phyloP scores from a whole-genome alignment of 352 stramenopile genomes.

The Phytopythium montanum region DNA sequence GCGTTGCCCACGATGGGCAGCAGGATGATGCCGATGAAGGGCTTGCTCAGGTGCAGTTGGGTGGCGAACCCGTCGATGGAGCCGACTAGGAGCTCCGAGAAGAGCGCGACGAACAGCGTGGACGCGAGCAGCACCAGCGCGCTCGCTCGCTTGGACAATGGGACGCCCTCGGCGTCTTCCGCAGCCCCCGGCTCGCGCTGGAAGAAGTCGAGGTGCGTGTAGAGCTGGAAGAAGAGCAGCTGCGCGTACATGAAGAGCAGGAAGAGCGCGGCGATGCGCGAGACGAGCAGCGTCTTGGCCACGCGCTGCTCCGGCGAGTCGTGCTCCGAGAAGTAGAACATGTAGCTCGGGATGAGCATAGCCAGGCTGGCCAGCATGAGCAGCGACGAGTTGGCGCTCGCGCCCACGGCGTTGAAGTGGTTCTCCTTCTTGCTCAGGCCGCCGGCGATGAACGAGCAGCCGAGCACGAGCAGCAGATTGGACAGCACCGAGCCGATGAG shows the following conservation, averaged over 20 bases:
- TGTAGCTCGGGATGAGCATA: conserved; percentile 92
- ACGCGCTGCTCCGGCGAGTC: conserved; percentile 69
- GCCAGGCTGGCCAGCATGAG: conserved; percentile 93
- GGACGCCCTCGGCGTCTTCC: conserved; percentile 63
- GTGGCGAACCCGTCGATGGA: conserved; percentile 79
- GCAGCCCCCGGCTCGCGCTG: conserved; percentile 37
- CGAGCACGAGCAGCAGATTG: conserved; percentile 97
- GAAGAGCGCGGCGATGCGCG: conserved; percentile 75
- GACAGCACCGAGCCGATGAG: conserved; percentile 97
- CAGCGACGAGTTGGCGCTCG: conserved; percentile 93
- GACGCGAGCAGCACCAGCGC: conserved; percentile 76
- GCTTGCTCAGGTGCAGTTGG: conserved; percentile 72
- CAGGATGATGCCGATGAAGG: conserved; percentile 94
- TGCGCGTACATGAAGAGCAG: conserved; percentile 93
- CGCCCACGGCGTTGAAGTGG: conserved; percentile 91
- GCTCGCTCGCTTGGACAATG: conserved; percentile 77
- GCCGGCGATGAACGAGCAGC: conserved; percentile 94
- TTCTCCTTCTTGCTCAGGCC: conserved; percentile 76
- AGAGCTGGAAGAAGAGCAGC: conserved; percentile 95
- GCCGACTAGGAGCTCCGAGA: conserved; percentile 92
- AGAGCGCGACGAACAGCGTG: conserved; percentile 90
- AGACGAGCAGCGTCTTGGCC: conserved; percentile 70
- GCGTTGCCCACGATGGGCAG: conserved; percentile 97
- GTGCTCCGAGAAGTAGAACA: conserved; percentile 83
- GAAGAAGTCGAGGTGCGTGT: conserved; percentile 94